Conservation (phyloP, 2,329 filamentous ascomycete genomes). For the Fusarium sp. region DNA sequence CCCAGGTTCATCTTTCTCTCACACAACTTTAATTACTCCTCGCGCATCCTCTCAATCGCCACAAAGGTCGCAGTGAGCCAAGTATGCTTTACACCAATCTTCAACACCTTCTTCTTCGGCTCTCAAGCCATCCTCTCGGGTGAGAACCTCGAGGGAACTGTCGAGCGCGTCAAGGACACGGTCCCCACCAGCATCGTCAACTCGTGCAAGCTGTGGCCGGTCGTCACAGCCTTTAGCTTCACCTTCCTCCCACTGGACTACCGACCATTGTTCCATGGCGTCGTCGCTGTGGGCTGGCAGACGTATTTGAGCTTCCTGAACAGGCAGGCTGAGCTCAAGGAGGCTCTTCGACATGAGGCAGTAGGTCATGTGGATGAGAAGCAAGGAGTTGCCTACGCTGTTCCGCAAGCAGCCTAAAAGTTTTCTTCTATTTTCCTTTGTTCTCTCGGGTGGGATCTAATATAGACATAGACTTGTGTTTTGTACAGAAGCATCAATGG, state of each 20-base stretch:
- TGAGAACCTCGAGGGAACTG: constrained; percentile 71
- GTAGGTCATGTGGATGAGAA: neutral
- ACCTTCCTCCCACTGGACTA: constrained; percentile 85
- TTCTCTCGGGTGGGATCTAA: neutral
- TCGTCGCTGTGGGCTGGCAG: constrained; percentile 91
- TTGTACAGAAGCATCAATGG: neutral
- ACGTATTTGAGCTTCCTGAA: constrained; percentile 89
- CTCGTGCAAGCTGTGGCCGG: constrained; percentile 88
- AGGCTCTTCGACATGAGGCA: constrained; percentile 17
- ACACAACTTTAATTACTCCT: constrained; percentile 85
- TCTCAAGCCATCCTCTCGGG: constrained; percentile 82
- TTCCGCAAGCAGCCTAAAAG: constrained; percentile 16
- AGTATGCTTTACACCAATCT: constrained; percentile 81
- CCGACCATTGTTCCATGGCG: constrained; percentile 81
- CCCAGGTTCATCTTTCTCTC: constrained; percentile 83
- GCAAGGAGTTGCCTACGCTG: neutral
- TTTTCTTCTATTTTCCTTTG: neutral
- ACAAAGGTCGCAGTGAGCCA: constrained; percentile 88
- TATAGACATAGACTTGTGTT: constrained; percentile 10
- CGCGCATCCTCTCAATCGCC: constrained; percentile 75
- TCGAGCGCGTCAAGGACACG: constrained; percentile 78
- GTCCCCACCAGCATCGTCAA: constrained; percentile 83
- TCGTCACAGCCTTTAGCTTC: constrained; percentile 87
- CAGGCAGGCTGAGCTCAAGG: constrained; percentile 69
- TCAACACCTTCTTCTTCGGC: constrained; percentile 87